These are phyloP conservation scores for Candida tunisiensis DNA, from an alignment of 1,139 yeast species.

Conservation along the genomic window DNA sequence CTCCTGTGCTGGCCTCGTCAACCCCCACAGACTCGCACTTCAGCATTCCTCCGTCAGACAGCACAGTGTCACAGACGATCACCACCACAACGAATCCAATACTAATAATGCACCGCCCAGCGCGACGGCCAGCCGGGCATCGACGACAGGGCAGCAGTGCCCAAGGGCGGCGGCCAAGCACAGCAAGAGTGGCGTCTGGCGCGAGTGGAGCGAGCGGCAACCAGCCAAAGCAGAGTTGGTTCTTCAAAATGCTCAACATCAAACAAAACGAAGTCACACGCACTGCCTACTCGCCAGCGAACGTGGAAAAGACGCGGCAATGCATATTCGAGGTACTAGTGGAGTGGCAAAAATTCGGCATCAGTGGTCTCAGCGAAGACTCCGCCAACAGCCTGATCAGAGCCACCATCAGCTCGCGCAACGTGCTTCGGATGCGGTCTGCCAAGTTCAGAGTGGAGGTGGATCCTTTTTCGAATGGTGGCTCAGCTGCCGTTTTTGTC, in stretches of 20 bases:
- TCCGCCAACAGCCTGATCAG: constrained; percentile 11
- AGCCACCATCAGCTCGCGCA: constrained; percentile 18
- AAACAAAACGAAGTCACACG: constrained; percentile 7
- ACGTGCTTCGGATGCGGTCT: constrained; percentile 17
- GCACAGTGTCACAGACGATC: no score
- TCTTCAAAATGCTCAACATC: constrained; percentile 18
- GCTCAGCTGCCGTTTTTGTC: constrained; percentile 12
- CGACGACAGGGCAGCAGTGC: neutral
- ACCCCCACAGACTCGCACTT: no score
- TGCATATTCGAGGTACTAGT: constrained; percentile 15
- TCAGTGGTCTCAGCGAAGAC: constrained; percentile 9
- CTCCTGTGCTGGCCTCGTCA: no score
- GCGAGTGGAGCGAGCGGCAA: constrained; percentile 5
- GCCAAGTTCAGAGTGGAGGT: constrained; percentile 16
- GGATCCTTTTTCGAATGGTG: constrained; percentile 6
- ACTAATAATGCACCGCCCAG: no score
- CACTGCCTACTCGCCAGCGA: constrained; percentile 12
- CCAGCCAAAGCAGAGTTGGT: constrained; percentile 23
- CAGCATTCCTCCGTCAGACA: no score
- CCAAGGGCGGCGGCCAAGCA: constrained; percentile 1
- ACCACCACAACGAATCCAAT: no score
- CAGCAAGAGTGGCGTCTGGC: constrained; percentile 1
- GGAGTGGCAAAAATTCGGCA: constrained; percentile 21
- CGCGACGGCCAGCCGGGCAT: no score
- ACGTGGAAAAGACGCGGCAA: constrained; percentile 12